Conservation (phyloP, 768 basidiomycete genomes). For the Phaeotremella fagi region DNA sequence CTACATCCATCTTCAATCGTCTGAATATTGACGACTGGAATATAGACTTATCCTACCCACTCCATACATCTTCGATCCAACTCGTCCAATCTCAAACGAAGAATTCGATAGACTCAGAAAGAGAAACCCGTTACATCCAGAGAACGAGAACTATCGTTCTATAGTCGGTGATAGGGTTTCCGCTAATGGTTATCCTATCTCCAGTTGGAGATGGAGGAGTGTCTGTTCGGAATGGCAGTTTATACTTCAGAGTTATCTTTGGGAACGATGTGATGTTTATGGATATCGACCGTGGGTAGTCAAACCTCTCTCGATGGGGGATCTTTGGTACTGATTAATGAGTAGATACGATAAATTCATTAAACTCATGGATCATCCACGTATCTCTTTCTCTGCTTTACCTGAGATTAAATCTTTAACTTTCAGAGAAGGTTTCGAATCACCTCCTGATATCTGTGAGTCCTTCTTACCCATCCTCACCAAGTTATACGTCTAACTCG, state of each 20-base stretch:
- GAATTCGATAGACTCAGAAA: conserved; percentile 13
- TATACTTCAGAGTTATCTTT: conserved; percentile 21
- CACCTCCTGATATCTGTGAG: conserved; percentile 18
- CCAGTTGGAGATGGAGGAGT: conserved; percentile 32
- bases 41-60: conserved; percentile 31
- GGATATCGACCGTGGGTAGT: conserved; percentile 12
- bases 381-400: conserved; percentile 2
- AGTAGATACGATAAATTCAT: too few relatives aligned
- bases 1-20: neutral
- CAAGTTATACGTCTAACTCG: neutral
- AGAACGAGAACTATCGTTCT: conserved; percentile 24
- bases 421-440: conserved; percentile 16
- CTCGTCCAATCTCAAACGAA: conserved; percentile 7
- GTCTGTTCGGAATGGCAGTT: conserved; percentile 34
- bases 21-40: neutral
- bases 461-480: neutral
- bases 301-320: neutral
- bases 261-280: conserved; percentile 19
- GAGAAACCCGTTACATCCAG: conserved; percentile 25
- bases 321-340: too few relatives aligned
- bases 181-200: conserved; percentile 37
- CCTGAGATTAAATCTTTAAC: conserved; percentile 1
- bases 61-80: conserved; percentile 16
- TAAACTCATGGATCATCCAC: too few relatives aligned
- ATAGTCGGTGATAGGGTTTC: conserved; percentile 27